Percentiles rank a stretch among this genome's conserved stretches.
Evolutionary conservation across 352 stramenopile species (phyloP).

Genomic region (Globisporangium cystogenes): DNA sequence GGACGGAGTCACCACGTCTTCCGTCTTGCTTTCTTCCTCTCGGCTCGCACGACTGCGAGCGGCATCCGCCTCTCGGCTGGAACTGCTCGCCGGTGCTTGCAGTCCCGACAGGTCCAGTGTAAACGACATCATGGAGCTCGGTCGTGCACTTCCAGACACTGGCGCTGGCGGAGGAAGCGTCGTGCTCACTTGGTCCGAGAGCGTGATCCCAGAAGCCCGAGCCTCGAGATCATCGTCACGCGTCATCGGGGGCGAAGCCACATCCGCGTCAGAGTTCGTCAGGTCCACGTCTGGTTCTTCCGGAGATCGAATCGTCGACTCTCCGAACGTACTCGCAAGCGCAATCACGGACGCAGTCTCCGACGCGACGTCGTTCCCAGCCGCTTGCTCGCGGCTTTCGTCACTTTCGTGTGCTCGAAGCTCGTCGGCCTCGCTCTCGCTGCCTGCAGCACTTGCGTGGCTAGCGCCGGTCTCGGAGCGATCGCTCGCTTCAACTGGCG

Average conservation of each 20-base stretch:
- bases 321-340: constrained; percentile 77
- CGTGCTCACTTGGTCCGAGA: constrained; percentile 8
- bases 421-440: neutral
- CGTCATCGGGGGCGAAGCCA: constrained; percentile 20
- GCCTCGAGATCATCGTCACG: constrained; percentile 12
- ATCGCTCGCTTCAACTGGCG: neutral
- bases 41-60: neutral
- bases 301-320: constrained; percentile 75
- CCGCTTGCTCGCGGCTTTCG: constrained; percentile 8
- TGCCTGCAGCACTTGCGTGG: neutral
- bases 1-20: constrained; percentile 8
- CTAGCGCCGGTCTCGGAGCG: neutral
- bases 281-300: constrained; percentile 48
- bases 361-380: constrained; percentile 21
- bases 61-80: neutral
- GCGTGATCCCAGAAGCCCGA: constrained; percentile 1
- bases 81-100: constrained; percentile 12
- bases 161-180: constrained; percentile 27
- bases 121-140: constrained; percentile 71
- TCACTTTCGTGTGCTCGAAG: neutral
- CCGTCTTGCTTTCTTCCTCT: constrained; percentile 19
- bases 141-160: constrained; percentile 10
- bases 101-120: constrained; percentile 75
- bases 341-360: constrained; percentile 77
- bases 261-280: constrained; percentile 35